Conservation (phyloP, 208 protist species). For the Giardia duodenalis region DNA sequence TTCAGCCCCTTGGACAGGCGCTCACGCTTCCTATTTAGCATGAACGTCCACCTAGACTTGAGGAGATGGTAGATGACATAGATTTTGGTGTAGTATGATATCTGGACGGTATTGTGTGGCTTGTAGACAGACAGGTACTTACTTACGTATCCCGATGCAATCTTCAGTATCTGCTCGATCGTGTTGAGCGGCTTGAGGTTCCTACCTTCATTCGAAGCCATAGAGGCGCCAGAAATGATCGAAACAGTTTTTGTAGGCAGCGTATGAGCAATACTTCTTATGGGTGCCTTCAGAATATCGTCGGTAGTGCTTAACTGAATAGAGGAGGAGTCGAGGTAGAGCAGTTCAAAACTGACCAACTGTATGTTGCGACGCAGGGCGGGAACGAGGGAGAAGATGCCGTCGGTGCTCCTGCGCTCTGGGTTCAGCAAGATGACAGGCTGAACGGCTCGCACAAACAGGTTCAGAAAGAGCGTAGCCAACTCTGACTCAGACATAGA, state of each 20-base stretch:
- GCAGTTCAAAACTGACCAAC: not conserved
- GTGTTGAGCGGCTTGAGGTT: not conserved
- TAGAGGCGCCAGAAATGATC: not conserved
- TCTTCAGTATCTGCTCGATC: not conserved
- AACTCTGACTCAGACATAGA: not conserved
- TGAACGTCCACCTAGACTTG: not conserved
- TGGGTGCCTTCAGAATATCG: not conserved
- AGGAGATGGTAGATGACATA: not conserved
- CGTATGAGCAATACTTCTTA: not conserved
- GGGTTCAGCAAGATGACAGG: not conserved
- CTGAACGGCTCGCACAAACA: not conserved
- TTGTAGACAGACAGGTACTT: not conserved
- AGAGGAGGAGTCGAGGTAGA: not conserved
- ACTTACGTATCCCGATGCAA: not conserved
- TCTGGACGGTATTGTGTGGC: not conserved
- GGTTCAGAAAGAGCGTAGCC: not conserved
- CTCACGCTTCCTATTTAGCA: not conserved
- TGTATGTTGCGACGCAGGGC: not conserved
- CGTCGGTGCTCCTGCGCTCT: not conserved
- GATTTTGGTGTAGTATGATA: not conserved
- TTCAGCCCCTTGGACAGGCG: not conserved
- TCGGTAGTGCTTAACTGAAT: not conserved
- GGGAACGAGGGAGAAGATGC: not conserved
- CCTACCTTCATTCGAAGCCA: not conserved
- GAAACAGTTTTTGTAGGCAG: not conserved